phyloP scores from a whole-genome alignment of 352 stramenopile species.

The Phytophthora meadii region DNA sequence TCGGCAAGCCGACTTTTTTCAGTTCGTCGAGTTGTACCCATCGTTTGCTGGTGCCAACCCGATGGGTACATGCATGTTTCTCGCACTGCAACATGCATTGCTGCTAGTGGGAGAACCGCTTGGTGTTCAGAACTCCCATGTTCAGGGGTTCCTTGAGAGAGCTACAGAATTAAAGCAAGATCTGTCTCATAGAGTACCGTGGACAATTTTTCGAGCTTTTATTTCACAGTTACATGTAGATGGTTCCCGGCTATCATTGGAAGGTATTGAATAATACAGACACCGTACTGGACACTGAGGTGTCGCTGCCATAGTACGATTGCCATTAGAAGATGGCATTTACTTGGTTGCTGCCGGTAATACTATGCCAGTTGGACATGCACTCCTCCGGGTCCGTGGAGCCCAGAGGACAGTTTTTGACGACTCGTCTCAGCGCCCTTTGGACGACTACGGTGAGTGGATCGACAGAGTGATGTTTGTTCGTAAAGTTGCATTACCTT shows the following conservation, averaged over 20 bases:
- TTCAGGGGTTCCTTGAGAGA: background rate
- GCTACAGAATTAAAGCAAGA: background rate
- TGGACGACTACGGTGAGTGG: conserved; percentile 11
- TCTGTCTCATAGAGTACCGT: conserved; percentile 10
- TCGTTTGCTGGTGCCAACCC: no score
- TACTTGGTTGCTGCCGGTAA: conserved; percentile 13
- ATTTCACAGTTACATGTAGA: background rate
- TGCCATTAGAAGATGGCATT: conserved; percentile 7
- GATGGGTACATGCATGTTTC: background rate
- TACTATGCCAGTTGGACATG: conserved; percentile 7
- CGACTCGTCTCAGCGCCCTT: no score
- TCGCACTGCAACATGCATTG: background rate
- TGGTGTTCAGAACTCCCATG: background rate
- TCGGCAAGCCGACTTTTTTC: background rate
- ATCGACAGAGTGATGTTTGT: conserved; percentile 6
- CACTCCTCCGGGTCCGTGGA: no score
- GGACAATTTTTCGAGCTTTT: conserved; percentile 6
- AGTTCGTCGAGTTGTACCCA: background rate
- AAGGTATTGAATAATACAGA: conserved; percentile 3
- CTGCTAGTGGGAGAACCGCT: background rate
- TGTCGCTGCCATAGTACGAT: conserved; percentile 1
- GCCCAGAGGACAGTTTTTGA: no score
- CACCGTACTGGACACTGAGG: conserved; percentile 8
- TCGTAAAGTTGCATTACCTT: background rate
- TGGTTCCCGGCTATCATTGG: background rate